Evolutionary conservation across 2,329 filamentous ascomycete genomes (phyloP), one percentile per base, ranked within the genome.

Genomic region (Drechslerella coelobrocha): DNA sequence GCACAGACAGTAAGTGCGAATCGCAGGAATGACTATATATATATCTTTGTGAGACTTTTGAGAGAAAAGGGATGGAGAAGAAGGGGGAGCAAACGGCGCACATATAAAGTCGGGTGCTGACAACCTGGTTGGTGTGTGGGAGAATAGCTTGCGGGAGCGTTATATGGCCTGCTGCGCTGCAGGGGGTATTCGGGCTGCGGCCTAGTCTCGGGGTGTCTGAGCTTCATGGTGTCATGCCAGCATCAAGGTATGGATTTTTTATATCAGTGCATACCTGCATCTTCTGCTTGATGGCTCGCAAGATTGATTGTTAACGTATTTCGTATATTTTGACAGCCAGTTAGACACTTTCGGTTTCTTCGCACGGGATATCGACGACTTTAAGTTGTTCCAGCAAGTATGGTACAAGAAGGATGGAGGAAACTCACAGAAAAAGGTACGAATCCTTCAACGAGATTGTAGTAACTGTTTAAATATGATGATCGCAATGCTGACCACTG

Each of bases 341-440:
- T 39, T 73, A 29, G 72, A 73, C 41, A 73, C 72, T 0, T 47
- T 73, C 21, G 72, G 72, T 0, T 73, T 73, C 50, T 73, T 73
- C n/a, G 19, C 72, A 7, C 68, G 72, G 7, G 68, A 71, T 19
- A 73, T 73, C 27, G 47, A 26, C 6, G 50, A 56, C n/a, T 72
- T 73, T 24, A 63, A 71, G 17, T 57, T 54, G 24, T 41, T 73
- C 27, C 68, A 72, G 10, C 39, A 62, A 48, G 62, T 68, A 8
- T 72, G 68, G 68, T 72, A 72, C 26, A 43, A 57, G 29, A 21
- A 14, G 2, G 27, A 45, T 3, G 14, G 23, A 2, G 48, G 9
- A 47, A 26, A 19, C n/a, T 23, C 45, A 27, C 29, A 43, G 12
- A 31, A 29, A 2, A 53, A 23, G 27, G 34, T 54, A 53, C 12